A percentile compares a stretch with the other conserved stretches of the same genome.
phyloP scores from a whole-genome alignment of 2,329 filamentous ascomycete species.

The Epichloe coenophiala region DNA sequence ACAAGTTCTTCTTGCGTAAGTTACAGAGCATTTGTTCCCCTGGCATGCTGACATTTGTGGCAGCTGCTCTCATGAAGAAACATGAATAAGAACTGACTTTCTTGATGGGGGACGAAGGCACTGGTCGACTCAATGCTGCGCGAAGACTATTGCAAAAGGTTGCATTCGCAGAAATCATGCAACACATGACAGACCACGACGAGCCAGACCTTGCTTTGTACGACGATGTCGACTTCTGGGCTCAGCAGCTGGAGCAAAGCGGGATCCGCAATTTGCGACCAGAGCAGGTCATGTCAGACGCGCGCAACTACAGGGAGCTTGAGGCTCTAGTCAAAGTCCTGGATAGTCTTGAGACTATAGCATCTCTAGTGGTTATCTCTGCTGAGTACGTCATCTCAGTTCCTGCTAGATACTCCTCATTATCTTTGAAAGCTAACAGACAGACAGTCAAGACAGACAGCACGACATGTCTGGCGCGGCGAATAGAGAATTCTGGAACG shows the following conservation, averaged over 20 bases:
- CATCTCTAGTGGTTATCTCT: conserved; percentile 37
- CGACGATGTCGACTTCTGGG: conserved; percentile 28
- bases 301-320: conserved; percentile 53
- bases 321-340: conserved; percentile 53
- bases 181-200: conserved; percentile 23
- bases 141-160: conserved; percentile 39
- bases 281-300: conserved; percentile 36
- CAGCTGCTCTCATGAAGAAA: not conserved
- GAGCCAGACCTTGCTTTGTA: conserved; percentile 24
- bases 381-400: conserved; percentile 31
- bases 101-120: conserved; percentile 20
- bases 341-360: conserved; percentile 55
- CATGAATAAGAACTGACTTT: not conserved
- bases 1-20: conserved; percentile 76
- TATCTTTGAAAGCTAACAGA: not conserved
- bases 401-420: not conserved
- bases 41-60: too few species aligned
- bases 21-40: conserved; percentile 9
- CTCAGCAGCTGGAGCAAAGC: conserved; percentile 21
- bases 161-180: conserved; percentile 34
- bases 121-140: conserved; percentile 39
- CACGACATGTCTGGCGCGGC: conserved; percentile 16
- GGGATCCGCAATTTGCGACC: conserved; percentile 22
- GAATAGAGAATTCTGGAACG: conserved; percentile 37
- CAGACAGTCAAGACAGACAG: not conserved